Evolutionary conservation across 345 rosid genomes (phyloP), one percentile per base, ranked within the genome.

Genomic region (Litchi chinensis): DNA sequence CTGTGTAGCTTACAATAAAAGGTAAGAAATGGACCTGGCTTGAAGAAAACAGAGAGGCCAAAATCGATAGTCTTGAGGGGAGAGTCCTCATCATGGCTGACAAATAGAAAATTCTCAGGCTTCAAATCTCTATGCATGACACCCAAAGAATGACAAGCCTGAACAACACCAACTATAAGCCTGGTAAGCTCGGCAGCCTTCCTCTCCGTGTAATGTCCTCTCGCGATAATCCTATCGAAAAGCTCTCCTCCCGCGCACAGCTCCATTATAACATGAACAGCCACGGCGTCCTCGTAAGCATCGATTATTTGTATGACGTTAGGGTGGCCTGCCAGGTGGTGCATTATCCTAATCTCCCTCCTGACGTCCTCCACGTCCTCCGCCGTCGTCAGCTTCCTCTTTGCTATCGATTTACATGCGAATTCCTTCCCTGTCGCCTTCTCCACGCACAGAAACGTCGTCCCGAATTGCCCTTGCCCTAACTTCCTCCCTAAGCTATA

Each of bases 381-480:
- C 13, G 69, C 80, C 0, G 95, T 84, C 1, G 88, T 85, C 75
- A 95, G 15, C 81, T 93, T 95, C 85, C 98, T 83, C 86, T 95
- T 95, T 0, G 97, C 95, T 6, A 93, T 92, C 13, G 98, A 85
- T 83, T 95, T 95, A 75, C 98, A 93, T 1, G 99, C 99, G 28
- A 74, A 87, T 74, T 93, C 97, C 77, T 89, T 89, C 8, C 87
- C 87, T 1, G 89, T 87, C 3, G 77, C 86, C 69, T 95, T 95
- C 78, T 91, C 94, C 57, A 87, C 59, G 75, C 99, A 95, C 0
- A 93, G 85, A 83, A 87, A 93, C 28, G 99, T 95, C 15, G 97
- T 95, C 52, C 99, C 98, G 66, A 95, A 95, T 84, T 95, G 99
- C 44, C 99, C 98, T 85, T 95, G 99, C 1, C 99, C 99, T 75